Evolutionary conservation across 257 asterid species (phyloP).

Genomic region (Ilex asprella): DNA sequence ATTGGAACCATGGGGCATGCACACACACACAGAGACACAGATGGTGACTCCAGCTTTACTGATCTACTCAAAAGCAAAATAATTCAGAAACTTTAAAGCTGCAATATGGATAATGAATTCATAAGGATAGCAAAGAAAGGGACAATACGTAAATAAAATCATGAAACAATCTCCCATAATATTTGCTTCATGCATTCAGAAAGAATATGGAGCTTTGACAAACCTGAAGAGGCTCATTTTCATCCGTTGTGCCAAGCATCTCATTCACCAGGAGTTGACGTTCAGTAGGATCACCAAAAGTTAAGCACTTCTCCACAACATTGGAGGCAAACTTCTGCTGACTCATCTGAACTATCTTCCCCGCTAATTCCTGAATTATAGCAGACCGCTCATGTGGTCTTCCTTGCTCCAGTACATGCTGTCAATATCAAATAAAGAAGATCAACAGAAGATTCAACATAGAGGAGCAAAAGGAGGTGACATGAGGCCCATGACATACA

Average conservation of each 20-base stretch:
- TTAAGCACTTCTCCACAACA: constrained; percentile 44
- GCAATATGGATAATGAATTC: no score
- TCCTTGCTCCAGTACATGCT: constrained; percentile 46
- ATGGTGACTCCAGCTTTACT: no score
- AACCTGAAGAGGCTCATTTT: constrained; percentile 35
- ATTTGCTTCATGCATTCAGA: not conserved
- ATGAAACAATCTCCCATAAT: no score
- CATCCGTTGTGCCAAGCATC: constrained; percentile 37
- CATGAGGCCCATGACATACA: no score
- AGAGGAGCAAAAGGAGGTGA: no score
- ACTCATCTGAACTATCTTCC: constrained; percentile 41
- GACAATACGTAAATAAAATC: no score
- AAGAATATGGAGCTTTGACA: not conserved
- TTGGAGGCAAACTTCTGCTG: constrained; percentile 49
- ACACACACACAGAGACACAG: no score
- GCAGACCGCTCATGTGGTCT: constrained; percentile 40
- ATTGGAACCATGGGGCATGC: no score
- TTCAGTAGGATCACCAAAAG: constrained; percentile 35
- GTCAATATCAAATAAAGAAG: not conserved
- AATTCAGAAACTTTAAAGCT: no score
- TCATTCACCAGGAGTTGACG: constrained; percentile 35
- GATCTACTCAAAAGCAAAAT: no score
- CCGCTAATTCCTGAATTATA: constrained; percentile 33
- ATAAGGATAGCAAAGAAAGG: no score
- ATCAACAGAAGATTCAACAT: constrained; percentile 3